These are phyloP conservation scores for Dovyalis caffra DNA, from an alignment of 345 rosid species.

Conservation along the genomic window DNA sequence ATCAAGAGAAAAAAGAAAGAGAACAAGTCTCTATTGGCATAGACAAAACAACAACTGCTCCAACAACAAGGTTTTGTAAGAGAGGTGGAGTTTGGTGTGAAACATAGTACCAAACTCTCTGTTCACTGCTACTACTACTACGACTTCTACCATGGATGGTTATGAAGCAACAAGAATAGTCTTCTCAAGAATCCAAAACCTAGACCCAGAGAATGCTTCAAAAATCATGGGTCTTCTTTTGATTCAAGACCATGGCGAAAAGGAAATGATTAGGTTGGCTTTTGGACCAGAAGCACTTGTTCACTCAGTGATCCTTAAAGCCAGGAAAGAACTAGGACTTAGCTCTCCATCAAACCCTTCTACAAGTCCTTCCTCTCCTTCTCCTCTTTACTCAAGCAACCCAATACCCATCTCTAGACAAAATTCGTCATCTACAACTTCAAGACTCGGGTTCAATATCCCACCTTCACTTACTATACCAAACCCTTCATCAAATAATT, in stretches of 20 bases:
- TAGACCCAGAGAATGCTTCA: slow-evolving; percentile 88
- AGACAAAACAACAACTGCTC: slow-evolving; percentile 11
- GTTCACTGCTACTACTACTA: slow-evolving; percentile 14
- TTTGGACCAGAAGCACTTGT: slow-evolving; percentile 81
- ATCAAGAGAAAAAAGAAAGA: neutral
- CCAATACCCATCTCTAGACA: slow-evolving; percentile 40
- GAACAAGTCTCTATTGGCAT: slow-evolving; percentile 8
- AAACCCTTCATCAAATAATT: slow-evolving; percentile 33
- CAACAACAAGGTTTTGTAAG: slow-evolving; percentile 24
- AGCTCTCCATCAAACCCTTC: slow-evolving; percentile 41
- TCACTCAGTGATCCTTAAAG: slow-evolving; percentile 65
- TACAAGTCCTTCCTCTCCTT: slow-evolving; percentile 45
- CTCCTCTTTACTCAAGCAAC: slow-evolving; percentile 40
- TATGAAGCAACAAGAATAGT: slow-evolving; percentile 90
- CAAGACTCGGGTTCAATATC: slow-evolving; percentile 34
- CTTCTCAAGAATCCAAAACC: slow-evolving; percentile 71
- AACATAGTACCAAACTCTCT: slow-evolving; percentile 30
- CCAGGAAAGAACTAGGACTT: slow-evolving; percentile 68
- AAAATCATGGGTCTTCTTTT: slow-evolving; percentile 92
- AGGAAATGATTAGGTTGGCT: slow-evolving; percentile 91
- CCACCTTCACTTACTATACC: slow-evolving; percentile 44
- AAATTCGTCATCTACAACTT: slow-evolving; percentile 34
- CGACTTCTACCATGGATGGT: slow-evolving; percentile 58
- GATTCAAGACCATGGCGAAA: slow-evolving; percentile 90
- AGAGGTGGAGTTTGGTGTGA: slow-evolving; percentile 26